Evolutionary conservation across 129 eudicot genomes (phyloP).

Genomic region (Oenanthe sinensis): DNA sequence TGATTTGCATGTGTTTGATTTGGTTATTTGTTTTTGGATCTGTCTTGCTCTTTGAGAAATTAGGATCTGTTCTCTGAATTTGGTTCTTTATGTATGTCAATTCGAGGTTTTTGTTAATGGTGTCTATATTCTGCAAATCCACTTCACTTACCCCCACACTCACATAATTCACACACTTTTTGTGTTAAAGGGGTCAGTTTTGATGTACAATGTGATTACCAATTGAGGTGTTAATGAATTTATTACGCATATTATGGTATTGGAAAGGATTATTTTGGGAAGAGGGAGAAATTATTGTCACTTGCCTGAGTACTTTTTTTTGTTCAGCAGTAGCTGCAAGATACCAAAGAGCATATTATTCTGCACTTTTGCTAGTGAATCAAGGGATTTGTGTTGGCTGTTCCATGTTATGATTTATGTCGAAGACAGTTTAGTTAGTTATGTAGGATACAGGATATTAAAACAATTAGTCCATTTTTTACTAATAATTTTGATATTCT

Average conservation of each 20-base stretch:
- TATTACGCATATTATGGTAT: not conserved
- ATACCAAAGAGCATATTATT: not conserved
- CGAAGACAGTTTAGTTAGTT: not conserved
- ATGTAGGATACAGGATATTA: not conserved
- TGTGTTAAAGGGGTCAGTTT: not conserved
- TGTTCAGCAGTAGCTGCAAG: not conserved
- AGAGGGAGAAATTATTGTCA: not conserved
- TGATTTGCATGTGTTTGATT: constrained; percentile 16
- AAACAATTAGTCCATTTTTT: not conserved
- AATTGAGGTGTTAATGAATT: not conserved
- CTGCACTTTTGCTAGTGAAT: not conserved
- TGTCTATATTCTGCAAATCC: not conserved
- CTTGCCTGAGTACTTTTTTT: not conserved
- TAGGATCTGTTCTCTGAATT: not conserved
- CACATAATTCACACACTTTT: not conserved
- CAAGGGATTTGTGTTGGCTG: not conserved
- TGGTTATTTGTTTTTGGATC: constrained; percentile 1
- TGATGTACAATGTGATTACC: not conserved
- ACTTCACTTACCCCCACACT: not conserved
- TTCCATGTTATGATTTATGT: not conserved
- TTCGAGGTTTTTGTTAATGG: not conserved
- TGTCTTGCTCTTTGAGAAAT: not conserved
- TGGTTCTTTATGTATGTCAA: not conserved
- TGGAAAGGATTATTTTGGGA: not conserved
- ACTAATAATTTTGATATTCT: not conserved